Evolutionary conservation across 257 asterid species (phyloP).

Genomic region (Nicotiana tomentosiformis): DNA sequence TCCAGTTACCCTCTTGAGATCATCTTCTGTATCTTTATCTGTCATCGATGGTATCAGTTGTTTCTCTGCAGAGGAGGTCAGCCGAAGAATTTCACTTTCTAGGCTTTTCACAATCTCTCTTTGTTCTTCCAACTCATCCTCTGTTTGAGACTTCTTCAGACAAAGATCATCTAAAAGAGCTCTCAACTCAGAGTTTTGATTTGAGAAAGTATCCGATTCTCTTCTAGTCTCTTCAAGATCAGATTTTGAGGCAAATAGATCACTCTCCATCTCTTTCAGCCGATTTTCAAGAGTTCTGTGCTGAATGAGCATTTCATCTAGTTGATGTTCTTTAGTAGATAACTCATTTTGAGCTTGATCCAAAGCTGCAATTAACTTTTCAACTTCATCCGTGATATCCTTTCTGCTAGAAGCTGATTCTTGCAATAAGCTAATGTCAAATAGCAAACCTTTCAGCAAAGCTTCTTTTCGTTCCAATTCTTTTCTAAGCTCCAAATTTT

Average conservation of each 20-base stretch:
- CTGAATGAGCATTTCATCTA: constrained; percentile 43
- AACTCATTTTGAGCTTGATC: constrained; percentile 54
- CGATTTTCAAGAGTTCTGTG: constrained; percentile 44
- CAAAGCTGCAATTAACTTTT: constrained; percentile 43
- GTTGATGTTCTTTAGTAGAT: constrained; percentile 41
- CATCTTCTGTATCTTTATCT: constrained; percentile 36
- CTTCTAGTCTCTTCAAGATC: constrained; percentile 49
- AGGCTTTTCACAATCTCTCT: constrained; percentile 47
- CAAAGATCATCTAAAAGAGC: constrained; percentile 53
- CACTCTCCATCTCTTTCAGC: constrained; percentile 52
- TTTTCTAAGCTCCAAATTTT: constrained; percentile 44
- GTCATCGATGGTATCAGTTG: constrained; percentile 31
- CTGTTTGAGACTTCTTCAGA: constrained; percentile 59
- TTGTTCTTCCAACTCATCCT: constrained; percentile 57
- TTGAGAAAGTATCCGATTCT: constrained; percentile 39
- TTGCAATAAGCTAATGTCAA: constrained; percentile 84
- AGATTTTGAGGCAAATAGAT: constrained; percentile 37
- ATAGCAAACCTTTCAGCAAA: constrained; percentile 71
- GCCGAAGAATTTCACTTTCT: constrained; percentile 61
- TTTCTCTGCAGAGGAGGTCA: constrained; percentile 49
- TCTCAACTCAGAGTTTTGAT: constrained; percentile 60
- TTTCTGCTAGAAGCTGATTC: constrained; percentile 71
- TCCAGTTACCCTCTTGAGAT: constrained; percentile 36
- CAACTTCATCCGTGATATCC: constrained; percentile 64
- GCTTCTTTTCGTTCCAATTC: constrained; percentile 58